Conservation (phyloP, 2,329 filamentous ascomycete species). For the Trichoderma citrinoviride region DNA sequence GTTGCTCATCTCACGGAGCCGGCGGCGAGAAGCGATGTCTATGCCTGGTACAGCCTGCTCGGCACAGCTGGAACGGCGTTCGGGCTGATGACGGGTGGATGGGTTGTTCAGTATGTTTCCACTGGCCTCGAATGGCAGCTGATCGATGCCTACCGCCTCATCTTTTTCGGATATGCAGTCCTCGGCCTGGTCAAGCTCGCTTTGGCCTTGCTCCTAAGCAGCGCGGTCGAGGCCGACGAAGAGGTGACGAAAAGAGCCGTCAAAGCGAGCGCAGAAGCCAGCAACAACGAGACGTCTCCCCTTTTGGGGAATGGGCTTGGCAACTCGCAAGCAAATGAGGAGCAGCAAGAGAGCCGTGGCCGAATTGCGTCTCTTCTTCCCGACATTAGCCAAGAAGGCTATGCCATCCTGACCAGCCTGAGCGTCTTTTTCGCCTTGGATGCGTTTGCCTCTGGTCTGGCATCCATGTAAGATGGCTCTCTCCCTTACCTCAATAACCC, state of each 20-base stretch:
- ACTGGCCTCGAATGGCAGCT: slow-evolving; percentile 42
- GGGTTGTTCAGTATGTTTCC: slow-evolving; percentile 53
- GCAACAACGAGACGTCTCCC: slow-evolving; percentile 28
- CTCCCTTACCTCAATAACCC: slow-evolving; percentile 30
- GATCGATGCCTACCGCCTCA: slow-evolving; percentile 49
- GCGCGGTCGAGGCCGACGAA: slow-evolving; percentile 42
- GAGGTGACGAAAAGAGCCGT: background rate
- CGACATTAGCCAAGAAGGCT: slow-evolving; percentile 55
- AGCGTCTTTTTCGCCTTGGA: slow-evolving; percentile 68
- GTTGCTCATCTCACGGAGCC: slow-evolving; percentile 54
- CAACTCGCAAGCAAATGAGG: slow-evolving; percentile 6
- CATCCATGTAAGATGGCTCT: slow-evolving; percentile 49
- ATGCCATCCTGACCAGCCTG: slow-evolving; percentile 56
- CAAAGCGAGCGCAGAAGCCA: background rate
- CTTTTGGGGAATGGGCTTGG: slow-evolving; percentile 25
- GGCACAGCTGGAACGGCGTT: slow-evolving; percentile 60
- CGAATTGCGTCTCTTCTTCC: slow-evolving; percentile 43
- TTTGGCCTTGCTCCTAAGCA: slow-evolving; percentile 49
- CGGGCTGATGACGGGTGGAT: slow-evolving; percentile 59
- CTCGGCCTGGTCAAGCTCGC: slow-evolving; percentile 57
- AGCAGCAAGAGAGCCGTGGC: background rate
- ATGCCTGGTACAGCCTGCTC: slow-evolving; percentile 59
- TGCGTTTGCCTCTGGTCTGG: slow-evolving; percentile 68
- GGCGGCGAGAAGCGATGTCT: slow-evolving; percentile 52
- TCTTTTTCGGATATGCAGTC: slow-evolving; percentile 57